Percentiles rank a stretch among this genome's conserved stretches.
phyloP scores from a whole-genome alignment of 257 asterid species.

The Nicotiana tabacum region DNA sequence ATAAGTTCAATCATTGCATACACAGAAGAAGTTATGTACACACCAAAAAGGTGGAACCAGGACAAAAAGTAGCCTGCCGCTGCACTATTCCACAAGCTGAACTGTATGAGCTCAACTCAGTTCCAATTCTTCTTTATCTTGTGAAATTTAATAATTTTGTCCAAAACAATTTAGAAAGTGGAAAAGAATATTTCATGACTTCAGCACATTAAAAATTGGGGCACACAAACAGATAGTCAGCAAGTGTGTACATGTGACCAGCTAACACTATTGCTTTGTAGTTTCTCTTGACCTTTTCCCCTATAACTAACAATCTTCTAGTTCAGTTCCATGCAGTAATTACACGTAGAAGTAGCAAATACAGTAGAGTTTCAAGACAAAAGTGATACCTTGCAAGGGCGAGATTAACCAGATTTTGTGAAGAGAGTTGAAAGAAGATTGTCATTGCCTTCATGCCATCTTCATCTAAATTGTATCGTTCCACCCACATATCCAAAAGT shows the following conservation, averaged over 20 bases:
- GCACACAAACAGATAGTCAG: neutral
- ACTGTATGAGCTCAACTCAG: neutral
- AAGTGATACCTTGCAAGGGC: slow-evolving; percentile 25
- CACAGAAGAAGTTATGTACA: neutral
- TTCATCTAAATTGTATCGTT: slow-evolving; percentile 27
- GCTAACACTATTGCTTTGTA: neutral
- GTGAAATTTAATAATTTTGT: neutral
- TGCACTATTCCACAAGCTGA: neutral
- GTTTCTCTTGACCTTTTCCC: neutral
- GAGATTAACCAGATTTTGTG: slow-evolving; percentile 29
- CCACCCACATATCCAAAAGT: slow-evolving; percentile 36
- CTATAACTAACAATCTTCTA: neutral
- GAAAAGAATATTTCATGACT: neutral
- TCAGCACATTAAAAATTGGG: neutral
- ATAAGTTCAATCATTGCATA: neutral
- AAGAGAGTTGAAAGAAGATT: slow-evolving; percentile 22
- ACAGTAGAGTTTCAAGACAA: neutral
- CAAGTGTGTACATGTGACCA: neutral
- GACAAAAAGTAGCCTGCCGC: neutral
- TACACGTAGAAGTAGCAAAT: neutral
- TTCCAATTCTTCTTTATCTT: neutral
- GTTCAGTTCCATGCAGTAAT: neutral
- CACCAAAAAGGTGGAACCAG: neutral
- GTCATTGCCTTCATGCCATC: slow-evolving; percentile 17
- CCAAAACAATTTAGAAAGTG: neutral